Conservation (phyloP, 192 early-diverging fungal species). For the Mortierella claussenii region DNA sequence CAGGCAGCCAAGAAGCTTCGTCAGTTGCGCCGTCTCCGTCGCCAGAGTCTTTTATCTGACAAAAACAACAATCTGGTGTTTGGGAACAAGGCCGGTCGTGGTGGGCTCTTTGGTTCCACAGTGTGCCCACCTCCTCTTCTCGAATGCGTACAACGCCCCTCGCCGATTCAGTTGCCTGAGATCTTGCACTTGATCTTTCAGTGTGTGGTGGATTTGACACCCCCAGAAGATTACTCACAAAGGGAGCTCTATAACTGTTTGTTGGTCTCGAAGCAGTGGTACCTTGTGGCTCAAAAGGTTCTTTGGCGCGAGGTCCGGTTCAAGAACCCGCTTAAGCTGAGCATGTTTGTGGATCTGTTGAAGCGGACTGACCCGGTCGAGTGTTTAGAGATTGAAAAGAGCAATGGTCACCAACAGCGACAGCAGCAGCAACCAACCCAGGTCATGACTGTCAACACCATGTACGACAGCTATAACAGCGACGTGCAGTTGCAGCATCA, state of each 20-base stretch:
- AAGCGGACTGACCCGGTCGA: constrained; percentile 38
- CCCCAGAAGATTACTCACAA: constrained; percentile 41
- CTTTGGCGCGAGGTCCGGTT: constrained; percentile 50
- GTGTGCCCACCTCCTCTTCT: constrained; percentile 7
- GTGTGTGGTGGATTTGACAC: constrained; percentile 48
- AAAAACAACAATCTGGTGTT: constrained; percentile 1
- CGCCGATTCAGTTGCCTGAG: constrained; percentile 55
- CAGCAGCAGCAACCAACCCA: background rate
- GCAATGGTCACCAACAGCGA: constrained; percentile 2
- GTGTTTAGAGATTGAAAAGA: constrained; percentile 25
- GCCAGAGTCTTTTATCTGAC: constrained; percentile 24
- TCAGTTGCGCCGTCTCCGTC: constrained; percentile 13
- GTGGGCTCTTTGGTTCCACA: background rate
- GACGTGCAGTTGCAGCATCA: background rate
- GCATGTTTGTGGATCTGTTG: constrained; percentile 33
- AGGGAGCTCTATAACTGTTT: constrained; percentile 43
- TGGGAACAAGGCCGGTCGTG: background rate
- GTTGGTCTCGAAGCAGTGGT: constrained; percentile 48
- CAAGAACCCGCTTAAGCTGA: constrained; percentile 29
- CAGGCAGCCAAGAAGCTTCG: background rate
- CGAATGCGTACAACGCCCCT: constrained; percentile 9
- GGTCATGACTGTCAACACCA: background rate
- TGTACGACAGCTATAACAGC: background rate
- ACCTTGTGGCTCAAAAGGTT: constrained; percentile 48
- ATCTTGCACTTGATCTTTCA: constrained; percentile 59